phyloP scores from a whole-genome alignment of 2,329 filamentous ascomycete species.

The Aspergillus ibericus region DNA sequence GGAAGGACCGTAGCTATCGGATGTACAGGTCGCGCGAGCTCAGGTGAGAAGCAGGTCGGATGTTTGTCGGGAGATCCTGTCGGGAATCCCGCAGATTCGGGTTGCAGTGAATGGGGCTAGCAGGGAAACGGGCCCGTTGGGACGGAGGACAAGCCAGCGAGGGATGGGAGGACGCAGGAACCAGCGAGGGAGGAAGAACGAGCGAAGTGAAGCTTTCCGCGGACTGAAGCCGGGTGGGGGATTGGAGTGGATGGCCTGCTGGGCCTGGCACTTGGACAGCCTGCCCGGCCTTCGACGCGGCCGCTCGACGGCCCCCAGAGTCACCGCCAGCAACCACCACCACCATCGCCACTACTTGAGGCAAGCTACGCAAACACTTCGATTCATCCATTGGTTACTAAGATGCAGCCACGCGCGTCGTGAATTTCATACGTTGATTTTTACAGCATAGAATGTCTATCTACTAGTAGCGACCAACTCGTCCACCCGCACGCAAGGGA shows the following conservation, averaged over 20 bases:
- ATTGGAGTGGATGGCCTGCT: not conserved
- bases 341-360: not conserved
- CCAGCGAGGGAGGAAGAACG: slow-evolving; percentile 2
- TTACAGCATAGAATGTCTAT: slow-evolving; percentile 33
- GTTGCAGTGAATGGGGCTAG: not conserved
- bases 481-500: slow-evolving; percentile 17
- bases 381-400: not conserved
- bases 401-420: slow-evolving; percentile 2
- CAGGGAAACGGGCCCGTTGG: not conserved
- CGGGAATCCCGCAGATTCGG: not conserved
- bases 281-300: not conserved
- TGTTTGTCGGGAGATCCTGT: not conserved
- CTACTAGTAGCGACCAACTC: slow-evolving; percentile 30
- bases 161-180: not conserved
- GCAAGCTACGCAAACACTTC: not conserved
- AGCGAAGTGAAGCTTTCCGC: slow-evolving; percentile 7
- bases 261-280: not conserved
- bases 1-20: not conserved
- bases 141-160: not conserved
- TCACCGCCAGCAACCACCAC: not conserved
- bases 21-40: not conserved
- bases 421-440: slow-evolving; percentile 33
- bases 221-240: not conserved
- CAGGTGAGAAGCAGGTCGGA: not conserved
- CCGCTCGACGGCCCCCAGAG: not conserved